A percentile compares a stretch with the other conserved stretches of the same genome.
Evolutionary conservation across 176 grass and related monocot genomes (phyloP).

Genomic region (Triticum monococcum): DNA sequence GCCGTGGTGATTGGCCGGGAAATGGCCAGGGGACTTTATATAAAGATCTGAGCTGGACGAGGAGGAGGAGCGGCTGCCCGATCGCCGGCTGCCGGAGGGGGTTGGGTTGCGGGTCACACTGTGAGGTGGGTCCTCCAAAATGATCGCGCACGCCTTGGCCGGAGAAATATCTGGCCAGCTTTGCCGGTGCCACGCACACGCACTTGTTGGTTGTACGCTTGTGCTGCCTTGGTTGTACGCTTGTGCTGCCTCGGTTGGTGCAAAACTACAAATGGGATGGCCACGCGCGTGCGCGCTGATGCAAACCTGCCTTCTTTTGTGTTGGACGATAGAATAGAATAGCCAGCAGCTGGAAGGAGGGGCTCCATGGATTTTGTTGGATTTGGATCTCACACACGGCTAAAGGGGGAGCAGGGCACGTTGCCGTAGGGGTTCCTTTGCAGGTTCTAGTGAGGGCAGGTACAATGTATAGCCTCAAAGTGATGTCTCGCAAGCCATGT

Average conservation of each 20-base stretch:
- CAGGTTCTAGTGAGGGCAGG: neutral
- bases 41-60: slow-evolving; percentile 3
- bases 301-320: slow-evolving; percentile 9
- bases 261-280: slow-evolving; percentile 16
- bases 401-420: neutral
- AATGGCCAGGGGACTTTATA: slow-evolving; percentile 2
- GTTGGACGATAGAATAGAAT: neutral
- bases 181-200: neutral
- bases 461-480: no score
- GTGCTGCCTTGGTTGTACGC: neutral
- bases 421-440: neutral
- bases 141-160: neutral
- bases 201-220: neutral
- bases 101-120: slow-evolving; percentile 16
- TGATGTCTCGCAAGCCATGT: no score
- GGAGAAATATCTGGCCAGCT: slow-evolving; percentile 40
- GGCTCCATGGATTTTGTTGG: neutral
- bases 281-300: slow-evolving; percentile 9
- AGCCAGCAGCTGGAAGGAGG: neutral
- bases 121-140: neutral
- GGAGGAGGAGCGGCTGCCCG: neutral
- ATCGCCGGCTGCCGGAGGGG: slow-evolving; percentile 2
- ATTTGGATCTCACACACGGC: neutral
- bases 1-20: slow-evolving; percentile 10
- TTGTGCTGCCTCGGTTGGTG: neutral